These are phyloP conservation scores for Aspergillus texensis DNA, from an alignment of 2,329 filamentous ascomycete genomes.

Conservation along the genomic window DNA sequence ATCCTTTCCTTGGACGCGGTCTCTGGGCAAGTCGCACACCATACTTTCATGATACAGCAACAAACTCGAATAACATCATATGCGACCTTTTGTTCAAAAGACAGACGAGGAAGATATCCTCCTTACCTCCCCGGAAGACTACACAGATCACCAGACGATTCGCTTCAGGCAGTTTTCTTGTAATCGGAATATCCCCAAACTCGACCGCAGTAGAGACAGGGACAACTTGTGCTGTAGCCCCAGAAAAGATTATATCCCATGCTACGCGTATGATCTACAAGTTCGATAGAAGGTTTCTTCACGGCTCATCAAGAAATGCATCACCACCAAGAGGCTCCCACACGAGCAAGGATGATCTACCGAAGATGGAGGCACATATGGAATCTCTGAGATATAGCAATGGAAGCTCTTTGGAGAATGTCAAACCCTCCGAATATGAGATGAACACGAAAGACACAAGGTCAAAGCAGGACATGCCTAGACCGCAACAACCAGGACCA, in stretches of 20 bases:
- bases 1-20: slow-evolving; percentile 34
- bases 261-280: slow-evolving; percentile 26
- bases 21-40: slow-evolving; percentile 30
- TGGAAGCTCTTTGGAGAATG: slow-evolving; percentile 11
- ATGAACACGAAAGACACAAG: slow-evolving; percentile 20
- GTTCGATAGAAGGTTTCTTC: slow-evolving; percentile 22
- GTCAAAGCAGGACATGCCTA: slow-evolving; percentile 28
- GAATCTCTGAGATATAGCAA: slow-evolving; percentile 20
- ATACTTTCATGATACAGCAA: slow-evolving; percentile 18
- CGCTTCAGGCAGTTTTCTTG: slow-evolving; percentile 58
- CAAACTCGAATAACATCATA: slow-evolving; percentile 17
- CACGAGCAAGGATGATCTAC: slow-evolving; percentile 27
- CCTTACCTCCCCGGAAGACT: slow-evolving; percentile 27
- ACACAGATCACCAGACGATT: slow-evolving; percentile 54
- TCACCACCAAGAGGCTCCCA: slow-evolving; percentile 38
- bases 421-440: slow-evolving; percentile 14
- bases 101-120: slow-evolving; percentile 22
- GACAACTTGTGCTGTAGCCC: slow-evolving; percentile 33
- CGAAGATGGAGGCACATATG: slow-evolving; percentile 19
- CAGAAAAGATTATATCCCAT: slow-evolving; percentile 35
- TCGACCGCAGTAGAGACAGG: slow-evolving; percentile 37
- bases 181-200: slow-evolving; percentile 48
- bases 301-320: slow-evolving; percentile 20
- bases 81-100: slow-evolving; percentile 19
- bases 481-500: slow-evolving; percentile 18